These are phyloP conservation scores for Delonix regia DNA, from an alignment of 306 rosid genomes.

Conservation along the genomic window DNA sequence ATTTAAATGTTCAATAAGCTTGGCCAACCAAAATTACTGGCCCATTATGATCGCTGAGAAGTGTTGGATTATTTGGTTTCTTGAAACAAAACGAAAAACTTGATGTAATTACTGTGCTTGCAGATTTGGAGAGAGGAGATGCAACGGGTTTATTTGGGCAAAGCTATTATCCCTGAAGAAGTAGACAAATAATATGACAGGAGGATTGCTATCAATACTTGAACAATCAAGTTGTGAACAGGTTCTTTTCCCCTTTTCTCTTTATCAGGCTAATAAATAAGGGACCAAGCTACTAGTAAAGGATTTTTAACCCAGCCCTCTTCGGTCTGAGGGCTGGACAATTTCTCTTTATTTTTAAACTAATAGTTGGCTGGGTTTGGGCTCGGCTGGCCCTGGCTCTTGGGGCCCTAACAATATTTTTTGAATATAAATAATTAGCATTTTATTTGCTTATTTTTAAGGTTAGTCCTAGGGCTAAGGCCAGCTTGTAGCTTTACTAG, in stretches of 20 bases:
- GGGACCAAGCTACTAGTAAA: not conserved
- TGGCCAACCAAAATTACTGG: not conserved
- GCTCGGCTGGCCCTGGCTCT: too few relatives aligned
- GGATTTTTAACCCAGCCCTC: too few relatives aligned
- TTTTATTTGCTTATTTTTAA: too few relatives aligned
- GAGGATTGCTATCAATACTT: constrained; percentile 23
- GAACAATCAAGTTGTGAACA: constrained; percentile 25
- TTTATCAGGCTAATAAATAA: not conserved
- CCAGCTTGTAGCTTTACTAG: too few relatives aligned
- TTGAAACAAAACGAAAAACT: constrained; percentile 21
- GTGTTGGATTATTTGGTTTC: constrained; percentile 17
- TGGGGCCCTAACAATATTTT: too few relatives aligned
- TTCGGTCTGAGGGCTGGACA: too few relatives aligned
- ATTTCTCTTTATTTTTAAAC: too few relatives aligned
- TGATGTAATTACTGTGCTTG: constrained; percentile 35
- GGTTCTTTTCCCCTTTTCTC: constrained; percentile 27
- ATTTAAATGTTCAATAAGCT: not conserved
- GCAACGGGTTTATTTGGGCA: constrained; percentile 83
- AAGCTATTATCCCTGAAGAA: constrained; percentile 57
- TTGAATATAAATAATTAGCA: too few relatives aligned
- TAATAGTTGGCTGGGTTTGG: too few relatives aligned
- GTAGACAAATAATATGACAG: constrained; percentile 55
- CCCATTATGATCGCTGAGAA: not conserved
- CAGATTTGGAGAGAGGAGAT: constrained; percentile 97
- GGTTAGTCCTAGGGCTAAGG: too few relatives aligned